These are phyloP conservation scores for Amanita fuliginea DNA, from an alignment of 768 basidiomycete genomes.

Conservation along the genomic window DNA sequence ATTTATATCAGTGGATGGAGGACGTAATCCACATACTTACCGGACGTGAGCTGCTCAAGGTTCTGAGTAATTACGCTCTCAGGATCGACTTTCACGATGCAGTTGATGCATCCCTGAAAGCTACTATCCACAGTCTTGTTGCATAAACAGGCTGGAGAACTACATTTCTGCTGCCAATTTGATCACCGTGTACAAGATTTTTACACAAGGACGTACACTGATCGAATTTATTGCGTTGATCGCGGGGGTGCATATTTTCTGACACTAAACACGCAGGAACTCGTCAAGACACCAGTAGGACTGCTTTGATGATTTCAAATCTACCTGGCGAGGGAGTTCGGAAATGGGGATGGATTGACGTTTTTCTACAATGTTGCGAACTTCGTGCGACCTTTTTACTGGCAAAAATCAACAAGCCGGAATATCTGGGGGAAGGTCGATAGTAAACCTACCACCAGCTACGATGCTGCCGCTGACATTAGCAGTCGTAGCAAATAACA, in stretches of 20 bases:
- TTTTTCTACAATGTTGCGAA: not conserved
- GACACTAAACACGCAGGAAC: not conserved
- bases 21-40: too few species aligned
- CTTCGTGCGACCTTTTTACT: not conserved
- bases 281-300: too few species aligned
- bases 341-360: not conserved
- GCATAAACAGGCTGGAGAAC: not conserved
- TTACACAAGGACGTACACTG: not conserved
- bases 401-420: not conserved
- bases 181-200: not conserved
- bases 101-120: not conserved
- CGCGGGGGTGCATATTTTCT: not conserved
- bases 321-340: not conserved
- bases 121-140: not conserved
- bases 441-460: not conserved
- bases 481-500: not conserved
- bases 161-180: not conserved
- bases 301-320: not conserved
- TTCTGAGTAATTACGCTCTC: not conserved
- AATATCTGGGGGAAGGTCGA: not conserved
- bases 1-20: too few species aligned
- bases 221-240: not conserved
- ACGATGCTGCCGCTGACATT: not conserved
- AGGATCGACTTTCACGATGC: not conserved
- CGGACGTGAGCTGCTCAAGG: not conserved